Conservation (phyloP, 257 asterid genomes). For the Capsicum chinense region DNA sequence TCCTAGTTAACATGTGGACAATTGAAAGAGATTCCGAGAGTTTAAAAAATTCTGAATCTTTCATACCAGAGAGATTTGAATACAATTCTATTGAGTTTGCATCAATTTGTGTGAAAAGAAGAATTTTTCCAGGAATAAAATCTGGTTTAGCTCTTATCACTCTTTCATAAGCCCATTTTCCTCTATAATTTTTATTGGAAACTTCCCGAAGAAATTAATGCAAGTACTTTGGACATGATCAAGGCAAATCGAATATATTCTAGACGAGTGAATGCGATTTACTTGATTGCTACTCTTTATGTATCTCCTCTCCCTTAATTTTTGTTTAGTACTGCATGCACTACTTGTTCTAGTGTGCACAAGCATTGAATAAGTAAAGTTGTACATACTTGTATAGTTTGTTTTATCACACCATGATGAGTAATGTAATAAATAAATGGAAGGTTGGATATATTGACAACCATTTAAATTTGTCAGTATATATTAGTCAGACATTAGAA, state of each 20-base stretch:
- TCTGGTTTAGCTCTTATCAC: not conserved
- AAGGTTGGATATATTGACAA: too few species aligned
- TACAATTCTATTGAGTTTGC: not conserved
- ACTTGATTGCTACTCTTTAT: not conserved
- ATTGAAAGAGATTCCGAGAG: not conserved
- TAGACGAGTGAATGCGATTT: not conserved
- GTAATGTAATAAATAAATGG: not conserved
- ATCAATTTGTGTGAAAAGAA: not conserved
- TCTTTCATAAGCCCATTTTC: not conserved
- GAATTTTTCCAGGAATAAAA: not conserved
- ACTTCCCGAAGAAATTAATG: not conserved
- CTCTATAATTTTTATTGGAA: not conserved
- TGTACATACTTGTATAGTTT: not conserved
- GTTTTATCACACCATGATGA: not conserved
- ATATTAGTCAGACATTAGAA: too few species aligned
- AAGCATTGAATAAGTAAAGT: too few species aligned
- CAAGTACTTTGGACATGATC: not conserved
- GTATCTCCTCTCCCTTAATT: not conserved
- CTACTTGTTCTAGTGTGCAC: too few species aligned
- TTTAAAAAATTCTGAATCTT: not conserved
- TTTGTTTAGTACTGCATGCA: not conserved
- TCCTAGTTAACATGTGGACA: not conserved
- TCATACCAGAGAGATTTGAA: slow-evolving; percentile 4
- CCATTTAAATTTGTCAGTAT: too few species aligned
- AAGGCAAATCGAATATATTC: slow-evolving; percentile 7